A percentile compares a stretch with the other conserved stretches of the same genome.
Evolutionary conservation across 768 basidiomycete genomes (phyloP).

Genomic region (Sarcomyxa edulis): DNA sequence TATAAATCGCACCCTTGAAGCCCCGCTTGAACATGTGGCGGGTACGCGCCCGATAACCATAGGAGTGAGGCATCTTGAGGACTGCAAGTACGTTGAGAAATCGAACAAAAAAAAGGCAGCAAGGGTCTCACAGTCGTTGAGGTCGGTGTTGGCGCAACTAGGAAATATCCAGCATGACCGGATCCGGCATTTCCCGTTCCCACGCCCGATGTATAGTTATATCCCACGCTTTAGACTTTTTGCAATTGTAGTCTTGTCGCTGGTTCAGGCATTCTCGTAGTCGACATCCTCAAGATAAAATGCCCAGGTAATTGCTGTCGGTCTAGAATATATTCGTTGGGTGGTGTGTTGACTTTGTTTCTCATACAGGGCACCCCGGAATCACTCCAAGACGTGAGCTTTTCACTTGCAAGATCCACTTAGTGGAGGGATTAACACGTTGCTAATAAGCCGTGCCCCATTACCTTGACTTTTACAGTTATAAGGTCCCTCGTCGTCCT

Average conservation of each 20-base stretch:
- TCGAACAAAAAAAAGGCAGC: constrained; percentile 12
- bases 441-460: constrained; percentile 71
- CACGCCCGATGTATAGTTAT: too few relatives aligned
- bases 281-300: constrained; percentile 62
- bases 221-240: constrained; percentile 13
- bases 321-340: too few relatives aligned
- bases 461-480: constrained; percentile 54
- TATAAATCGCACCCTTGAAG: constrained; percentile 91
- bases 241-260: constrained; percentile 13
- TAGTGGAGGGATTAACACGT: constrained; percentile 59
- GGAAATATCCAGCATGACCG: too few relatives aligned
- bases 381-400: constrained; percentile 93
- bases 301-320: constrained; percentile 70
- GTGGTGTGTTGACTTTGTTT: too few relatives aligned
- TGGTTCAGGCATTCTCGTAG: constrained; percentile 19
- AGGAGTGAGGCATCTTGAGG: constrained; percentile 98
- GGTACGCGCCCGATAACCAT: constrained; percentile 99
- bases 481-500: constrained; percentile 98
- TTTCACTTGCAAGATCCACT: constrained; percentile 61
- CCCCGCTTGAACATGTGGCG: constrained; percentile 99
- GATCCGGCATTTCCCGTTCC: too few relatives aligned
- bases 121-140: constrained; percentile 43
- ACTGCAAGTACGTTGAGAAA: constrained; percentile 26
- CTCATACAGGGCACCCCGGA: constrained; percentile 74
- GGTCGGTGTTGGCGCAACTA: constrained; percentile 42